phyloP scores from a whole-genome alignment of 345 rosid species.

The Chamaenerion angustifolium region DNA sequence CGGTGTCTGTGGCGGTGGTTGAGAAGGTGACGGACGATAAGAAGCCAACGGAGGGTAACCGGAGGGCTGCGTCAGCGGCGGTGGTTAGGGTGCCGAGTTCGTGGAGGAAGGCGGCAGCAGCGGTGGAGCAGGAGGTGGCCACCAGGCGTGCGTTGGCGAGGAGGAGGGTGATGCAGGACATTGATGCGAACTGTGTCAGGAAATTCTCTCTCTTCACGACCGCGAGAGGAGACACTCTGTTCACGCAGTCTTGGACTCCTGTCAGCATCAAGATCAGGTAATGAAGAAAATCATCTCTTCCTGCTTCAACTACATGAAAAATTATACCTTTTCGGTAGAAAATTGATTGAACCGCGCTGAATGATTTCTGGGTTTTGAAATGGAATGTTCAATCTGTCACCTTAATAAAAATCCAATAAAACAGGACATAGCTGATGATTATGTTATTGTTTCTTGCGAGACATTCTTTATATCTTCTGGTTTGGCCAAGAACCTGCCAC shows the following conservation, averaged over 20 bases:
- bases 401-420: too few species aligned
- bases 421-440: too few species aligned
- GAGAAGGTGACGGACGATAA: constrained; percentile 26
- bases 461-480: too few species aligned
- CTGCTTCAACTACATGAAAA: too few species aligned
- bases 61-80: constrained; percentile 9
- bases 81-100: constrained; percentile 35
- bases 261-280: constrained; percentile 43
- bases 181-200: constrained; percentile 24
- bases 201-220: constrained; percentile 39
- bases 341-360: too few species aligned
- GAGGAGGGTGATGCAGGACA: constrained; percentile 44
- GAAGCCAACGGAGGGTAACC: constrained; percentile 16
- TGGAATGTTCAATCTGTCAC: too few species aligned
- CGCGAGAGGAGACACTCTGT: constrained; percentile 29
- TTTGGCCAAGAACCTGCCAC: too few species aligned
- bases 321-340: too few species aligned
- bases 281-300: neutral
- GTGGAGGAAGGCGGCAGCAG: constrained; percentile 32
- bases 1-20: constrained; percentile 4
- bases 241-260: constrained; percentile 77
- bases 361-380: too few species aligned
- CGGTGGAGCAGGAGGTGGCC: constrained; percentile 51
- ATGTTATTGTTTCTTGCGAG: too few species aligned
- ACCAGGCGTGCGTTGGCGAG: constrained; percentile 53